Evolutionary conservation across 1,284 basidiomycete genomes (phyloP).

Genomic region (Puccinia hordei): DNA sequence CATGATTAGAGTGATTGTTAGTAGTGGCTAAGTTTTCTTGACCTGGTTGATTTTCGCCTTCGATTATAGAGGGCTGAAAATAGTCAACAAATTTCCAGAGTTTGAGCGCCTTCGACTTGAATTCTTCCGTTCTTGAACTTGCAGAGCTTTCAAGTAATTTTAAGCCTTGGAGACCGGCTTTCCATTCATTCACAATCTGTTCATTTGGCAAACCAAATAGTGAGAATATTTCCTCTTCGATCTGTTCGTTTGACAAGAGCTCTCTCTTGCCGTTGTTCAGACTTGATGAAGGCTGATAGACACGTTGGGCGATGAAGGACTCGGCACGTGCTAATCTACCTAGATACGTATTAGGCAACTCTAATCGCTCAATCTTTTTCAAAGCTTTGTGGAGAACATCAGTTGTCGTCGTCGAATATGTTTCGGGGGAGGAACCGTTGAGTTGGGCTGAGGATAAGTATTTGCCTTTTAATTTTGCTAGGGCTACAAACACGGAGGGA

Average conservation of each 20-base stretch:
- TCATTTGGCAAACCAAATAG: not conserved
- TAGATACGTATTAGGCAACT: not conserved
- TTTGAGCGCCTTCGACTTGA: not conserved
- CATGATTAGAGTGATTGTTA: not conserved
- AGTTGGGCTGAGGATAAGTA: slow-evolving; percentile 1
- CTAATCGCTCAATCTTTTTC: slow-evolving; percentile 11
- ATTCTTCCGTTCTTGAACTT: slow-evolving; percentile 23
- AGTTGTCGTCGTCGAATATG: not conserved
- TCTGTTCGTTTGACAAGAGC: not conserved
- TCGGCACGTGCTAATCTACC: slow-evolving; percentile 11
- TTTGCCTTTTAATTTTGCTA: slow-evolving; percentile 24
- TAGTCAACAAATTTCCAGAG: slow-evolving; percentile 29
- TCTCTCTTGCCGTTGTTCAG: not conserved
- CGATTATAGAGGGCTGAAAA: not conserved
- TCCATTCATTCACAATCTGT: not conserved
- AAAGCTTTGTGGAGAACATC: slow-evolving; percentile 21
- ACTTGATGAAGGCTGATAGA: not conserved
- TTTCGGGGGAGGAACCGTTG: not conserved
- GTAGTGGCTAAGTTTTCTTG: not conserved
- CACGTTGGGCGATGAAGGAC: slow-evolving; percentile 8
- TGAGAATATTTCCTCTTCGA: slow-evolving; percentile 24
- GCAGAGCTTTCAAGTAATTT: slow-evolving; percentile 4
- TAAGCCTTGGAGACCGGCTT: slow-evolving; percentile 19
- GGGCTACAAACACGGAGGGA: slow-evolving; percentile 24
- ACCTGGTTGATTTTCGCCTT: not conserved